Evolutionary conservation across 257 asterid genomes (phyloP).

Genomic region (Lycium ferocissimum): DNA sequence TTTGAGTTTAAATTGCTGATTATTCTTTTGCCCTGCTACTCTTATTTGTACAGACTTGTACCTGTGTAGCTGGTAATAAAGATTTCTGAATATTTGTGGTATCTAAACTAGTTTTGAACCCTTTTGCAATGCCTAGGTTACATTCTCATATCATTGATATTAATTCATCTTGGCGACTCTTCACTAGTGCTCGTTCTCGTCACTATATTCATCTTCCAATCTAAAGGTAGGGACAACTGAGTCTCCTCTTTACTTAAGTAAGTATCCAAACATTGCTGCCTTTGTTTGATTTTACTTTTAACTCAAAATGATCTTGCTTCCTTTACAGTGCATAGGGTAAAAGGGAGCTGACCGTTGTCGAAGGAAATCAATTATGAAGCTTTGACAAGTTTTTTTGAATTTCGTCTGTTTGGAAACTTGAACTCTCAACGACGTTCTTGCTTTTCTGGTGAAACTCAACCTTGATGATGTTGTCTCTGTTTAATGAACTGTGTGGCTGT

Average conservation of each 20-base stretch:
- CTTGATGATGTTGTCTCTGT: slow-evolving; percentile 39
- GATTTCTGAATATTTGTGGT: slow-evolving; percentile 3
- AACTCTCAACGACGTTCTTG: slow-evolving; percentile 48
- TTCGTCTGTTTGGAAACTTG: slow-evolving; percentile 62
- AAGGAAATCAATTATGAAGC: slow-evolving; percentile 50
- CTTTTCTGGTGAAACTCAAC: slow-evolving; percentile 46
- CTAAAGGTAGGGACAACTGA: slow-evolving; percentile 52
- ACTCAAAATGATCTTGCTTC: not conserved
- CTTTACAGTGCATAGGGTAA: slow-evolving; percentile 63
- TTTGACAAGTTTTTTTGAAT: slow-evolving; percentile 67
- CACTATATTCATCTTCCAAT: slow-evolving; percentile 66
- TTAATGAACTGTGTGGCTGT: slow-evolving; percentile 61
- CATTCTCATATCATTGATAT: slow-evolving; percentile 50
- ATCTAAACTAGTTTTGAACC: slow-evolving; percentile 49
- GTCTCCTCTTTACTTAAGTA: not conserved
- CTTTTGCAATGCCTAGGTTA: slow-evolving; percentile 47
- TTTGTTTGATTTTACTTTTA: not conserved
- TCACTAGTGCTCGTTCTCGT: slow-evolving; percentile 72
- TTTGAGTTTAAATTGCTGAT: not conserved
- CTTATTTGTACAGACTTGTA: not conserved
- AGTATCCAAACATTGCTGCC: not conserved
- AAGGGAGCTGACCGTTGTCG: slow-evolving; percentile 53
- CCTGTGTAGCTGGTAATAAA: not conserved
- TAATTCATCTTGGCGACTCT: slow-evolving; percentile 59
- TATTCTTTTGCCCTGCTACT: not conserved